Evolutionary conservation across 2,329 filamentous ascomycete species (phyloP).

Genomic region (Hirsutella rhossiliensis): DNA sequence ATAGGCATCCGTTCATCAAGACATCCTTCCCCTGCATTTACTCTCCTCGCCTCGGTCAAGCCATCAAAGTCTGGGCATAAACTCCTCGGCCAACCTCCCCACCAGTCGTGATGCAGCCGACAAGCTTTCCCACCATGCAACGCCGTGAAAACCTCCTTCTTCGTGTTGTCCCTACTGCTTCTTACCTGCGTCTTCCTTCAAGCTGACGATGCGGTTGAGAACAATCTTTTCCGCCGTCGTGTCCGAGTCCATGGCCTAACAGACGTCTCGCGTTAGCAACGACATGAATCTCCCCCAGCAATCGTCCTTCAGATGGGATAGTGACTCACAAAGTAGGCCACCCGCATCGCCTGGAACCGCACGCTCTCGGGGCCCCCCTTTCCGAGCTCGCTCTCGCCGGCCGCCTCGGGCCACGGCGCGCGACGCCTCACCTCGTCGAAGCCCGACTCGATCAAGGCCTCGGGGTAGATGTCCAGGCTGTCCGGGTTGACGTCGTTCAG

Average conservation of each 20-base stretch:
- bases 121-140: not conserved
- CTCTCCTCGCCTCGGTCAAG: too few species aligned
- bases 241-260: conserved; percentile 61
- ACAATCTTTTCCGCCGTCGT: conserved; percentile 70
- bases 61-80: too few species aligned
- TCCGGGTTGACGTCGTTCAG: conserved; percentile 74
- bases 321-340: conserved; percentile 63
- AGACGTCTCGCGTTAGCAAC: not conserved
- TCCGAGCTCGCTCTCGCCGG: conserved; percentile 52
- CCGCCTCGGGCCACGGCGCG: conserved; percentile 73
- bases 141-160: too few species aligned
- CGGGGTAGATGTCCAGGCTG: conserved; percentile 65
- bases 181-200: conserved; percentile 82
- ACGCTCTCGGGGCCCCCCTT: conserved; percentile 60
- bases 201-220: conserved; percentile 79
- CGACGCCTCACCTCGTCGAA: conserved; percentile 63
- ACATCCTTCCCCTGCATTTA: too few species aligned
- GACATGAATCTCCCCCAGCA: not conserved
- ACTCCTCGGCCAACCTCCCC: too few species aligned
- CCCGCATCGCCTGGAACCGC: conserved; percentile 82
- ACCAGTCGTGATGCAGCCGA: too few species aligned
- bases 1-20: too few species aligned
- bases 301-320: not conserved
- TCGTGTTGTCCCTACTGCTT: conserved; percentile 3
- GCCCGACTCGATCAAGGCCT: conserved; percentile 73